Evolutionary conservation across 1,284 basidiomycete genomes (phyloP), one percentile per base, ranked within the genome.

Genomic region (Crepidotus sp.): DNA sequence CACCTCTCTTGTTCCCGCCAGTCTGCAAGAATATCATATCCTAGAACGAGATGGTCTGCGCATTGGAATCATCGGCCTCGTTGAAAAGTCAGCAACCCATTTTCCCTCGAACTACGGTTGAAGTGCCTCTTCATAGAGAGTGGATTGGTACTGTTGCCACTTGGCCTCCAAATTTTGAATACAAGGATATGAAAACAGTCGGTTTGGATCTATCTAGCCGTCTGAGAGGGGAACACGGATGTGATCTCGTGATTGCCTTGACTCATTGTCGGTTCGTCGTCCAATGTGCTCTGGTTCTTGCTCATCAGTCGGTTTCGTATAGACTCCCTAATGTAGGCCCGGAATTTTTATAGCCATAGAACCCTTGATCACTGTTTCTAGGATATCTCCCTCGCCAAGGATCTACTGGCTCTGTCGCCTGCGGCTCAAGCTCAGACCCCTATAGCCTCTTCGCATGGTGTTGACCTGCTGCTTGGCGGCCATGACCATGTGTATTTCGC

Each of bases 401-500:
- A 78, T 31, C 55, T 86, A 1, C 67, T 68, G 45, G 84, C 73
- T 22, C 70, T 67, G 49, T 84, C 73, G 3, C 76, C 83, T 1
- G 66, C 69, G 5, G 69, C 68, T 3, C 80, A 80, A 51, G 50
- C 64, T 13, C 58, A 59, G 0, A 57, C 64, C 1, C 52, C 70
- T 0, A 68, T 82, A 32, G 61, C 64, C 33, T 62, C 67, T 36
- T 60, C 67, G 30, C 90, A 96, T 51, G 92, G 92, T 6, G 80
- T 83, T 0, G 92, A 96, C 57, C 63, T 95, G 14, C 64, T 96
- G 34, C 73, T 95, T 6, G 92, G 92, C 3, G 92, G 92, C 0
- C 92, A 96, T 54, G 92, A 96, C 57, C 92, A 96, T 54, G 67
- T 86, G 4, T 92, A 91, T 66, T 88, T 83, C 62, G 77, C 85